Percentiles rank a stretch among this genome's conserved stretches.
Conservation (phyloP, 2,329 filamentous ascomycete species). For the Ceratocystis huliohia region DNA sequence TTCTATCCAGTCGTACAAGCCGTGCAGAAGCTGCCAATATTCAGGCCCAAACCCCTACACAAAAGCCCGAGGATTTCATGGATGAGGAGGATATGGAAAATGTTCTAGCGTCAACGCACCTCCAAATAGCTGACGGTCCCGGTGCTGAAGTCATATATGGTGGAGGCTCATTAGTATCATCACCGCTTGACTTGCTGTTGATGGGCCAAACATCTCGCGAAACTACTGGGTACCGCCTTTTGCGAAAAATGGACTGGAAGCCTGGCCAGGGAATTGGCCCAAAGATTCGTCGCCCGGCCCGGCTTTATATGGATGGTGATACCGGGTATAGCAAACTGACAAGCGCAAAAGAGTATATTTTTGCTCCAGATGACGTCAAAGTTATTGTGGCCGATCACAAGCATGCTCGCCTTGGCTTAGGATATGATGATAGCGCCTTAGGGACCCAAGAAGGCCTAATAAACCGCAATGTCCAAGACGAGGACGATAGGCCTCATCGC, state of each 20-base stretch:
- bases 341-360: constrained; percentile 42
- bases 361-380: constrained; percentile 68
- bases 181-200: constrained; percentile 52
- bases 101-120: constrained; percentile 60
- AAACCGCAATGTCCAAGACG: background rate
- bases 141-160: background rate
- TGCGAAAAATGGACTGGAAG: constrained; percentile 92
- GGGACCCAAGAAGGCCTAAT: background rate
- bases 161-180: constrained; percentile 36
- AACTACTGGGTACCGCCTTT: constrained; percentile 72
- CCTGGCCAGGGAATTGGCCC: constrained; percentile 87
- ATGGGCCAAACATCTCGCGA: constrained; percentile 60
- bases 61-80: constrained; percentile 86
- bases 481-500: constrained; percentile 30
- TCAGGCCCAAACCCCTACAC: constrained; percentile 25
- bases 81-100: constrained; percentile 91
- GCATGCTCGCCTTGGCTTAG: constrained; percentile 57
- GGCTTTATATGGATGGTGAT: constrained; percentile 37
- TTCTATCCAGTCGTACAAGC: constrained; percentile 76
- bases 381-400: constrained; percentile 53
- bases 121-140: constrained; percentile 54
- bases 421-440: constrained; percentile 26
- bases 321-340: background rate
- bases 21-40: constrained; percentile 39
- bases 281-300: constrained; percentile 62